A percentile compares a stretch with the other conserved stretches of the same genome.
These are phyloP conservation scores for Pythium sukuiense DNA, from an alignment of 352 stramenopile species.

Conservation along the genomic window DNA sequence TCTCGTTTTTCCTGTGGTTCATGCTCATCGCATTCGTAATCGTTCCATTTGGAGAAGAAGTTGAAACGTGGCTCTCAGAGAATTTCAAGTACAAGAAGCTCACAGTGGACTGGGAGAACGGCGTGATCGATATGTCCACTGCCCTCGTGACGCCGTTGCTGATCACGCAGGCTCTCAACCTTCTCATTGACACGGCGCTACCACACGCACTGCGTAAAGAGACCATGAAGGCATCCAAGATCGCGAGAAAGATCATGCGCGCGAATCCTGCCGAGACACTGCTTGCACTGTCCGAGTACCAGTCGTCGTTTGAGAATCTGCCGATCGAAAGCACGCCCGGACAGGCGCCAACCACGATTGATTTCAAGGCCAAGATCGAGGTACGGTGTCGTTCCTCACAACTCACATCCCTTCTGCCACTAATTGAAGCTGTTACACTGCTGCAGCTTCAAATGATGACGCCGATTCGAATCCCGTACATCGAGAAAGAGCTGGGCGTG, in stretches of 20 bases:
- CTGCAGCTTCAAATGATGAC: slow-evolving; percentile 87
- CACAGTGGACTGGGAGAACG: slow-evolving; percentile 80
- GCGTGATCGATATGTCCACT: slow-evolving; percentile 87
- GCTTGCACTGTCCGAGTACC: slow-evolving; percentile 77
- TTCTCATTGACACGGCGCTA: slow-evolving; percentile 80
- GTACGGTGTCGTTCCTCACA: slow-evolving; percentile 26
- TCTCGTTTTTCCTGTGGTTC: slow-evolving; percentile 90
- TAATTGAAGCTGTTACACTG: no score
- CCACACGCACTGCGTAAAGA: slow-evolving; percentile 66
- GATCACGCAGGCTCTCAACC: slow-evolving; percentile 84
- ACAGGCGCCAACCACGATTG: slow-evolving; percentile 32
- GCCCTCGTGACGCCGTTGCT: slow-evolving; percentile 82
- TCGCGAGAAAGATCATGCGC: slow-evolving; percentile 79
- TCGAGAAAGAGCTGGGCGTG: slow-evolving; percentile 73
- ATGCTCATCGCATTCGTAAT: slow-evolving; percentile 89
- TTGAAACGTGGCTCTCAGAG: slow-evolving; percentile 76
- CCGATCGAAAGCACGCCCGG: slow-evolving; percentile 33
- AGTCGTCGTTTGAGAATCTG: slow-evolving; percentile 78
- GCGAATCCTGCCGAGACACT: slow-evolving; percentile 82
- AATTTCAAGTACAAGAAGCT: slow-evolving; percentile 85
- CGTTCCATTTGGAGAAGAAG: slow-evolving; percentile 75
- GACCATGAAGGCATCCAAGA: slow-evolving; percentile 68
- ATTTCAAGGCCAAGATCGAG: slow-evolving; percentile 84
- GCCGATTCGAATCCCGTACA: slow-evolving; percentile 85
- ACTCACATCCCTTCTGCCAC: no score